Evolutionary conservation across 345 rosid species (phyloP).

Genomic region (Erucastrum elatum): DNA sequence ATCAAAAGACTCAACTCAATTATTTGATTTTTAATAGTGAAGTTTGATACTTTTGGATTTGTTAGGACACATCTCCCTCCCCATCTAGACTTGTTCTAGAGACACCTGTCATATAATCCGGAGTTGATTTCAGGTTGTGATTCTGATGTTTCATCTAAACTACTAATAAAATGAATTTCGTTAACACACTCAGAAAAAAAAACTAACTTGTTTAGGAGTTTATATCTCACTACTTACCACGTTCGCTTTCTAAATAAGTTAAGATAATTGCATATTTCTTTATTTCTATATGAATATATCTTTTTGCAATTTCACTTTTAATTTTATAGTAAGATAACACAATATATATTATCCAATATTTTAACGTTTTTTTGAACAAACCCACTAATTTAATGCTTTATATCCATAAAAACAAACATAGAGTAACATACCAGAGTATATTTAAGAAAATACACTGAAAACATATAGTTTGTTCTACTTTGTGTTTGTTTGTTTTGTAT

Average conservation of each 20-base stretch:
- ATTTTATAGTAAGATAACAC: background rate
- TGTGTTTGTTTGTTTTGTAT: background rate
- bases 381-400: too few relatives aligned
- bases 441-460: background rate
- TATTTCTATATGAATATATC: background rate
- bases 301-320: background rate
- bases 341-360: background rate
- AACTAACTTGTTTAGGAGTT: background rate
- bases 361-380: too few relatives aligned
- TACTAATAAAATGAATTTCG: constrained; percentile 1
- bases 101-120: constrained; percentile 8
- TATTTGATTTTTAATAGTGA: background rate
- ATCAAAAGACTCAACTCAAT: background rate
- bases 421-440: background rate
- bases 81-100: constrained; percentile 7
- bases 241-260: background rate
- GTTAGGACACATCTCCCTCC: constrained; percentile 6
- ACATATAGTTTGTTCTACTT: background rate
- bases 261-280: background rate
- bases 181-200: background rate
- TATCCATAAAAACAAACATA: background rate
- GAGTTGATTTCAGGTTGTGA: background rate
- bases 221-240: background rate
- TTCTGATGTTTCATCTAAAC: background rate
- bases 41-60: constrained; percentile 11